A percentile compares a stretch with the other conserved stretches of the same genome.
These are phyloP conservation scores for Paramyrothecium roridum DNA, from an alignment of 2,329 filamentous ascomycete genomes.

Conservation along the genomic window DNA sequence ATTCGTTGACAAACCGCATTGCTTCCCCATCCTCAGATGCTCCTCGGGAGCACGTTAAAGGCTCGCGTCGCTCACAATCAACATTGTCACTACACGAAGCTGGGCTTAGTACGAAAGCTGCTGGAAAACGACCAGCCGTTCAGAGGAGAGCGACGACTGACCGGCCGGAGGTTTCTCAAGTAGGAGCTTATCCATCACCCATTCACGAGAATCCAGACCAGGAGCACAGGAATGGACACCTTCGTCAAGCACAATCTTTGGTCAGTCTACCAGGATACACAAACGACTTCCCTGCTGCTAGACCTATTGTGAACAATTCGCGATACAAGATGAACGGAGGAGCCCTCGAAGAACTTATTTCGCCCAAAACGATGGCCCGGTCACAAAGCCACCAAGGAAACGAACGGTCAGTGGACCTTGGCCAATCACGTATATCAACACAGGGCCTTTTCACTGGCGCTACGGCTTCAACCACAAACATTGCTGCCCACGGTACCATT, in stretches of 20 bases:
- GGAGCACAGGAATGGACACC: conserved; percentile 7
- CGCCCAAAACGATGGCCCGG: conserved; percentile 22
- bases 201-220: too few species aligned
- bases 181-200: neutral
- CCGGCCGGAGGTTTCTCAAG: conserved; percentile 4
- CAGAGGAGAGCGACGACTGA: conserved; percentile 11
- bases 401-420: conserved; percentile 11
- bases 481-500: conserved; percentile 40
- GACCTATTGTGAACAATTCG: neutral
- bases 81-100: neutral
- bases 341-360: conserved; percentile 14
- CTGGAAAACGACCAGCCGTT: conserved; percentile 43
- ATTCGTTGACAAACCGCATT: conserved; percentile 17
- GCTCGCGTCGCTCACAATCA: neutral
- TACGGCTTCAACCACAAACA: conserved; percentile 36
- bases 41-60: neutral
- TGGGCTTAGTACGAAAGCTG: conserved; percentile 39
- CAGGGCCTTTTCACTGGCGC: conserved; percentile 29
- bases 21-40: conserved; percentile 23
- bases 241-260: conserved; percentile 19
- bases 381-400: conserved; percentile 29
- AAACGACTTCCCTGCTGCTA: conserved; percentile 1
- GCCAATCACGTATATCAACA: conserved; percentile 9
- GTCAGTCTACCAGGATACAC: conserved; percentile 15
- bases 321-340: conserved; percentile 17